Base-by-base conservation (phyloP, 257 asterid genomes). In the Nicotiana paniculata region DNA sequence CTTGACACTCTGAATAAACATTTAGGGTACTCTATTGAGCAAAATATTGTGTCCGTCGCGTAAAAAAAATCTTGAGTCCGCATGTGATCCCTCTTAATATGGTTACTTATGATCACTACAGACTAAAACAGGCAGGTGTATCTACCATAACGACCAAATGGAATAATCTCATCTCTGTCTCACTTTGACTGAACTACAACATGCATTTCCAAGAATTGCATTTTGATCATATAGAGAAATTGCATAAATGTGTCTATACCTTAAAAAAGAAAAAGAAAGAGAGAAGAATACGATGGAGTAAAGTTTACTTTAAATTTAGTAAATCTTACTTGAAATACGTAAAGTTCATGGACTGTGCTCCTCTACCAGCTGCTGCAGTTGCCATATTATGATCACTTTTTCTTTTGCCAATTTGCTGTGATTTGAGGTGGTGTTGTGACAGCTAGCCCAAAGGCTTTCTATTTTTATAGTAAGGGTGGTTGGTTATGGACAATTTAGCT, bases 331-430 rank as follows among this genome's bases (percentile, higher is more conserved):
- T 92, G 93, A 92, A 85, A 85, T 87, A 88, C 87, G 85, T 84
- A 11, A 88, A 86, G 80, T 90, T 87, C 83, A 92, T 70, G 46
- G 96, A 82, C 78, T 90, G 96, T 64, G 93, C 92, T 66, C 95
- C 93, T 86, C 97, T 90, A 74, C 93, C 89, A 81, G 88, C 90
- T 53, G 95, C 90, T 77, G 91, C 88, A 77, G 92, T 88, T 81
- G 98, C 96, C 98, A 93, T 93, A 43, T 43, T 43, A 3, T 88
- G 43, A 24, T 7, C 26, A 74, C 30, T 53, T 15, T 16, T 62
- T 6, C 4, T 28, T 65, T 63, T 43, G 5, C 26, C n/a, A 68
- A 28, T 4, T 6, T 35, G 28, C 16, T 66, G 24, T 79, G 76
- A 12, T 58, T 9, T 79, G 21, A 33, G 30, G 48, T 11, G 58